Evolutionary conservation across 2,329 filamentous ascomycete species (phyloP).

Genomic region (Ramularia collo-cygni): DNA sequence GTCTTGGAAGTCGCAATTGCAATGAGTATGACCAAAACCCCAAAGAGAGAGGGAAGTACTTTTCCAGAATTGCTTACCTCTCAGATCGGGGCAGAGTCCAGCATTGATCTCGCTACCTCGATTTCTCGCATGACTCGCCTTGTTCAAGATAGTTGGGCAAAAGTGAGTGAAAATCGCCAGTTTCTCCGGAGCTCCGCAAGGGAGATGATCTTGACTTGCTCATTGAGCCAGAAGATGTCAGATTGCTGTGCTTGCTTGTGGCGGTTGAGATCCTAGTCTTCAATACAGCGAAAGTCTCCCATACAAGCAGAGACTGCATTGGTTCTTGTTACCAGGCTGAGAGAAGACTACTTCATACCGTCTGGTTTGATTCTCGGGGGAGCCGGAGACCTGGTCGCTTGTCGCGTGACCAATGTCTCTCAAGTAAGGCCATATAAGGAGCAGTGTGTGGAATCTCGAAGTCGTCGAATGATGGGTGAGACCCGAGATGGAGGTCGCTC

Average conservation of each 20-base stretch:
- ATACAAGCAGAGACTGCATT: constrained; percentile 9
- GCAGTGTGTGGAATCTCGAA: constrained; percentile 45
- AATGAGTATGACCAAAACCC: constrained; percentile 15
- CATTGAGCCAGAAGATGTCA: constrained; percentile 42
- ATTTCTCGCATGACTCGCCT: constrained; percentile 33
- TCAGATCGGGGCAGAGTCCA: constrained; percentile 10
- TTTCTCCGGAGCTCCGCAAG: constrained; percentile 15
- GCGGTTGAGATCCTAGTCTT: constrained; percentile 32
- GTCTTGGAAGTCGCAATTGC: constrained; percentile 10
- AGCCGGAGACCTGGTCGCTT: constrained; percentile 40
- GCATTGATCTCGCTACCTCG: constrained; percentile 8
- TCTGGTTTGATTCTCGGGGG: constrained; percentile 43
- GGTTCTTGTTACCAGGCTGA: constrained; percentile 47
- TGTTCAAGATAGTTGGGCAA: constrained; percentile 33
- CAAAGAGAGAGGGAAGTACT: constrained; percentile 7
- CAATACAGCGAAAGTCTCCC: constrained; percentile 16
- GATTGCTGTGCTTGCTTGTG: constrained; percentile 35
- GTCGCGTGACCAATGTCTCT: constrained; percentile 40
- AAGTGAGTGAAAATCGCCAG: constrained; percentile 41
- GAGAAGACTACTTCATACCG: constrained; percentile 47
- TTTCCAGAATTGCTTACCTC: constrained; percentile 4
- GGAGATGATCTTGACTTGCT: constrained; percentile 19
- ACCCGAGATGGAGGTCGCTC: constrained; percentile 54
- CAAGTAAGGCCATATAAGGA: constrained; percentile 49
- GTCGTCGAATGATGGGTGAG: constrained; percentile 42